A percentile compares a stretch with the other conserved stretches of the same genome.
Conservation (phyloP, 306 rosid species). For the Malus sieversii region DNA sequence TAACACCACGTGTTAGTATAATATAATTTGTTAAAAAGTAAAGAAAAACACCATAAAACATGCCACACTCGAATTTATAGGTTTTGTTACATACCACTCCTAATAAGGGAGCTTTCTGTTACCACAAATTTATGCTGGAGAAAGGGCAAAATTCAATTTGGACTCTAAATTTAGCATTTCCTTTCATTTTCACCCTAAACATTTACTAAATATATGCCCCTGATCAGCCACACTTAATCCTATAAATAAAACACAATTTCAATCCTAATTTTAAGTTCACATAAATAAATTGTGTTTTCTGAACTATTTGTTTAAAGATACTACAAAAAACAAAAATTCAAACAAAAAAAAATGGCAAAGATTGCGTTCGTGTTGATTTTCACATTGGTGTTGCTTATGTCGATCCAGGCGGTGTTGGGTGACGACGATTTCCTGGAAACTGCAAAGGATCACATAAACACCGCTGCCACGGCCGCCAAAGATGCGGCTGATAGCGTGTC, state of each 20-base stretch:
- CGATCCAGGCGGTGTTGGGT: neutral
- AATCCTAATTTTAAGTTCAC: neutral
- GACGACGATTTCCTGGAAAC: neutral
- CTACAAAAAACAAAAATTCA: neutral
- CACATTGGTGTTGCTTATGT: slow-evolving; percentile 10
- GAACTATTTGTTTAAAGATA: neutral
- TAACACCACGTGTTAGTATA: no score
- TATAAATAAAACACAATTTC: neutral
- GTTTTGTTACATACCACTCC: neutral
- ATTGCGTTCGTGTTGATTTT: neutral
- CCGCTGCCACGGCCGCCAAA: neutral
- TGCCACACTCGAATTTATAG: neutral
- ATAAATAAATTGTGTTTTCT: neutral
- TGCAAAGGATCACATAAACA: neutral
- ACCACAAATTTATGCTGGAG: neutral
- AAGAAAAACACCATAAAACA: no score
- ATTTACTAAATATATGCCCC: neutral
- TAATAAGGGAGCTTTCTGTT: neutral
- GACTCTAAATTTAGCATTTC: neutral
- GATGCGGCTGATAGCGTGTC: neutral
- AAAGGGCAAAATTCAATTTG: neutral
- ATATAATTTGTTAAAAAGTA: no score
- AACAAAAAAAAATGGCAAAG: neutral
- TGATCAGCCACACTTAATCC: neutral
- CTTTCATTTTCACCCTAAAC: neutral